Base-by-base conservation (phyloP, 495 filamentous ascomycete genomes). In the Jackrogersella multiformis region DNA sequence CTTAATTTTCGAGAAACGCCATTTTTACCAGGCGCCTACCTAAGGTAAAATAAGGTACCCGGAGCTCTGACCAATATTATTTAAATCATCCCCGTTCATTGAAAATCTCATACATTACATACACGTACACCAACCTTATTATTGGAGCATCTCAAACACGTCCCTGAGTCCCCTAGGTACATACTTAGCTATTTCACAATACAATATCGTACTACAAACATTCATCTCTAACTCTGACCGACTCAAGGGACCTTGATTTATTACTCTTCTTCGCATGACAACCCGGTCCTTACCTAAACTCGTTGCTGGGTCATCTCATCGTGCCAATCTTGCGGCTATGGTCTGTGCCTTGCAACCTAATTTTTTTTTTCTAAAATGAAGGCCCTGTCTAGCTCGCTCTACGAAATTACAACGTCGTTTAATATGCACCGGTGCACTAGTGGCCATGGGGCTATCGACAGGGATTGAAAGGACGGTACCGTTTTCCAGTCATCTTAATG, bases 391-490 rank as follows among this genome's bases (percentile, higher is more conserved):
- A 71, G 68, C 63, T 71, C 68, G 68, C 23, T 57, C 68, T 52
- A 71, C 55, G 68, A 71, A 71, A 71, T 71, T 71, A 71, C 68
- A 67, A 56, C 57, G 68, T 71, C 68, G 68, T 71, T 71, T 71
- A 71, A 70, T 70, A 70, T 70, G 67, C 67, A 65, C 56, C 51
- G 56, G 49, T 48, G 61, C 56, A 46, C 42, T 59, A 70, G 67
- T 65, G 41, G 67, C 56, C 61, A 64, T 70, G 61, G 67, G n/a
- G 56, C 56, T 61, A 46, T 56, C 18, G 67, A 70, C 67, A 70
- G 61, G 67, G 67, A 56, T 16, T 5, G 9, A 26, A 44, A 61
- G 36, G 59, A 61, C 38, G 60, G 57, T 39, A 51, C 39, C 26
- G 39, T 53, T 57, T 61, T 51, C 56, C 35, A 63, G 58, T 62